Evolutionary conservation across 345 rosid species (phyloP).

Genomic region (Eucalyptus shirleyi): DNA sequence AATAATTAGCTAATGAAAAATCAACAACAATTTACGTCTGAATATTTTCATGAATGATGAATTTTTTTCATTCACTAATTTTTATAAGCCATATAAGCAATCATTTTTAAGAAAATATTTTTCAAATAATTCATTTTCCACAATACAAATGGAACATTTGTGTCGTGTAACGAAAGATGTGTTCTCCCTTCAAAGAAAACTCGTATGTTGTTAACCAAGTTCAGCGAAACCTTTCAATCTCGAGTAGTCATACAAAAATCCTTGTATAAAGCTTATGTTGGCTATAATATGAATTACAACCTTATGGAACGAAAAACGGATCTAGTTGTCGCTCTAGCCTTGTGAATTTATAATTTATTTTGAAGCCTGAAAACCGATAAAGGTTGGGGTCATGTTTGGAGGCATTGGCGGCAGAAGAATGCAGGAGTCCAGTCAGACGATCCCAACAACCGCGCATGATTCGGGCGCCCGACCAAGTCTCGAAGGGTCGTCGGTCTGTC

Average conservation of each 20-base stretch:
- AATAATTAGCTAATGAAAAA: too few relatives aligned
- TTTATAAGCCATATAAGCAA: fast-evolving
- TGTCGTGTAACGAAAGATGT: neutral
- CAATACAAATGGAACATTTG: too few relatives aligned
- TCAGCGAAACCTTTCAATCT: neutral
- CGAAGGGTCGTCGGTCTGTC: neutral
- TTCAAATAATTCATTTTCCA: too few relatives aligned
- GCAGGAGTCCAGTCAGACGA: neutral
- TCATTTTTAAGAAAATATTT: too few relatives aligned
- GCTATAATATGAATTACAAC: neutral
- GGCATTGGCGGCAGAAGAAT: neutral
- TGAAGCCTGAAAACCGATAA: neutral
- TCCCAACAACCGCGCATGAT: neutral
- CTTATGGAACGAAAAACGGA: neutral
- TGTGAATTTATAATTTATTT: neutral
- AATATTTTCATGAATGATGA: too few relatives aligned
- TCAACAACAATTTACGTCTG: fast-evolving
- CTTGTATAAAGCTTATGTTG: neutral
- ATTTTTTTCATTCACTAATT: too few relatives aligned
- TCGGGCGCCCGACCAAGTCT: neutral
- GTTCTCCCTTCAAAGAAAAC: neutral
- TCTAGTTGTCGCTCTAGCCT: neutral
- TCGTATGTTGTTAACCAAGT: neutral
- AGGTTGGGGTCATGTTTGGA: neutral
- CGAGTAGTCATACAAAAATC: neutral